Evolutionary conservation across 441 rosid species (phyloP).

Genomic region (Jatropha multifida): DNA sequence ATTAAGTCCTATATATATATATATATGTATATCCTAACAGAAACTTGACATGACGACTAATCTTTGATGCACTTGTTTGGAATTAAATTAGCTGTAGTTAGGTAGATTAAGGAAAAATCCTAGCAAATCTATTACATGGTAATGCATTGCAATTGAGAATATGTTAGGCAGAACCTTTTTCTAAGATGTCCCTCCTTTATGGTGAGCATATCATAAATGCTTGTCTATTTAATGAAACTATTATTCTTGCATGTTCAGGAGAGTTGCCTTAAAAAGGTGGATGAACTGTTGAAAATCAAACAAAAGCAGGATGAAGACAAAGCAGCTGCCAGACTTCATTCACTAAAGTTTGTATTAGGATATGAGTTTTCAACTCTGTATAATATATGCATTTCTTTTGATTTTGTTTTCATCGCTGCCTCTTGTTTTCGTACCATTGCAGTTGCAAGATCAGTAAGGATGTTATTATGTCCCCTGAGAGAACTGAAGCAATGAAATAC

Average conservation of each 20-base stretch:
- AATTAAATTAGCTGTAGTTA: not conserved
- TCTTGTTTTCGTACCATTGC: conserved; percentile 29
- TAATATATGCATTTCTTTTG: conserved; percentile 17
- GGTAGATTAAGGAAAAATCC: not conserved
- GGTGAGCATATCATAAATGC: not conserved
- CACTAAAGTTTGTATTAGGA: conserved; percentile 50
- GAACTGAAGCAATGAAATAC: conserved; percentile 50
- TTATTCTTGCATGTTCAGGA: conserved; percentile 40
- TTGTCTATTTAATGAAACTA: conserved; percentile 16
- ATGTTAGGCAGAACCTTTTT: not conserved
- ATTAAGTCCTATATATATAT: too few relatives aligned
- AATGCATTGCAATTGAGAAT: not conserved
- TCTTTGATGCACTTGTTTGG: not conserved
- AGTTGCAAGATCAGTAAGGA: conserved; percentile 35
- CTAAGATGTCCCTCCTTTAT: not conserved
- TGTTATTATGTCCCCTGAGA: conserved; percentile 34
- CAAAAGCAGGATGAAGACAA: conserved; percentile 80
- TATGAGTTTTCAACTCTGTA: conserved; percentile 8
- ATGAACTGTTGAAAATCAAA: conserved; percentile 63
- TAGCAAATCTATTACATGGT: not conserved
- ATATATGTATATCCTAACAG: not conserved
- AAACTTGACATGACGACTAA: not conserved
- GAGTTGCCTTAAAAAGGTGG: conserved; percentile 48
- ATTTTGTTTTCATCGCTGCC: conserved; percentile 27
- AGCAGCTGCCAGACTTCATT: conserved; percentile 57